Base-by-base conservation (phyloP, 202 grass and related monocot genomes). In the Zoysia matrella region DNA sequence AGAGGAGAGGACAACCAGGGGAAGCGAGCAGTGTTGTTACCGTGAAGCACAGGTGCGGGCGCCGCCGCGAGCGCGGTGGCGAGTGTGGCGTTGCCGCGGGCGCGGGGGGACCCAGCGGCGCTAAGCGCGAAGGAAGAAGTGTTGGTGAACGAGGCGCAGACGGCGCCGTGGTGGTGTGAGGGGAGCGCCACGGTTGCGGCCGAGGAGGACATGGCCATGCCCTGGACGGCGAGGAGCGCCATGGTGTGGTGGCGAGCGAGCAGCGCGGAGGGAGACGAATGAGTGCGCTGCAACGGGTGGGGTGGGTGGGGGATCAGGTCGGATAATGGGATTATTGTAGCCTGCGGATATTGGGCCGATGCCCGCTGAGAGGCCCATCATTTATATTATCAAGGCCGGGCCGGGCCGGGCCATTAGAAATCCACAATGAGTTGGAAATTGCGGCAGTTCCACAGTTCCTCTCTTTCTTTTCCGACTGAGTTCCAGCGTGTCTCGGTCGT, bases 161-260 rank as follows among this genome's bases (percentile, higher is more conserved):
- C 54, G 43, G 63, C 63, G 4, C 68, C 68, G 83, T 74, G 79
- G 74, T 69, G 62, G 75, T 86, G 83, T 15, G 14, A 82, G 30
- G 83, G 22, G 68, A 78, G 22, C 47, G 63, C 14, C 47, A 76
- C 3, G 47, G 53, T 22, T 1, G 88, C 14, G 54, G 86, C 1
- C 41, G 52, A 12, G 3, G 83, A 22, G 52, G 73, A 82, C 43
- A 74, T 8, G 75, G 79, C 69, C 83, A 90, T 68, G 83, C 83
- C 83, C 61, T 86, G 83, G 62, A 86, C 7, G 54, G 88, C 69
- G 79, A 90, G 83, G 49, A 86, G 83, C 83, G 79, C 79, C 88
- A 90, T 90, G 50, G 69, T 1, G 22, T 45, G 0, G 6, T 4
- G 56, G 45, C 1, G 50, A 5, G 52, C 22, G 22, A 30, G 22